Conservation (phyloP, 139 green algal species). For the Coelastrella sp. region DNA sequence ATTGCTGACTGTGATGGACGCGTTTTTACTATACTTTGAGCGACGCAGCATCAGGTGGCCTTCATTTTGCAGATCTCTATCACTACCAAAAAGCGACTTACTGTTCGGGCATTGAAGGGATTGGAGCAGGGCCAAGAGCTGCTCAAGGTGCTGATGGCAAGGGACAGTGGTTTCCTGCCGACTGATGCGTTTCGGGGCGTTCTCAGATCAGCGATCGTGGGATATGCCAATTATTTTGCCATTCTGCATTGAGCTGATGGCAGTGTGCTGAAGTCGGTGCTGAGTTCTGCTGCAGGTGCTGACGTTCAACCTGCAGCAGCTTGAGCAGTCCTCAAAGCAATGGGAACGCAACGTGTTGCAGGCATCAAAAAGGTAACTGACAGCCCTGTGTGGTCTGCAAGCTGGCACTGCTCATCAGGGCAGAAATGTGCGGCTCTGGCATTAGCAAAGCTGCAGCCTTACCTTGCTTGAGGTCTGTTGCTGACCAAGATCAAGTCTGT, state of each 20-base stretch:
- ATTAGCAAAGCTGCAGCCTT: background rate
- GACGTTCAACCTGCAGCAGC: background rate
- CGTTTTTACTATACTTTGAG: background rate
- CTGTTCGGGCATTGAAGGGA: slow-evolving; percentile 1
- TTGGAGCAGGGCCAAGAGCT: slow-evolving; percentile 20
- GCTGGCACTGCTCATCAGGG: too few relatives aligned
- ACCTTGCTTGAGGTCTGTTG: too few relatives aligned
- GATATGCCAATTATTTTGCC: too few relatives aligned
- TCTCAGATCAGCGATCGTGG: background rate
- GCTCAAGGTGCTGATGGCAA: slow-evolving; percentile 4
- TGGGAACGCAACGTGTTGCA: slow-evolving; percentile 32
- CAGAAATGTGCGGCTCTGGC: background rate
- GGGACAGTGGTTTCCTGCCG: background rate
- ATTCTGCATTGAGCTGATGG: too few relatives aligned
- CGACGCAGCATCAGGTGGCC: background rate
- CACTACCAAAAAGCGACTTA: slow-evolving; percentile 20
- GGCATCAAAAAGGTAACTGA: background rate
- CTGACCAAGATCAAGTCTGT: too few relatives aligned
- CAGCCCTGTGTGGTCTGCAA: too few relatives aligned
- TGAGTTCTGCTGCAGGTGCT: slow-evolving; percentile 13
- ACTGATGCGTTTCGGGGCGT: background rate
- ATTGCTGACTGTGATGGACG: background rate
- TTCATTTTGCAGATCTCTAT: slow-evolving; percentile 9
- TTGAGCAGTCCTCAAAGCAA: slow-evolving; percentile 5
- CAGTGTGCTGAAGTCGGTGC: too few relatives aligned